Evolutionary conservation across 768 basidiomycete species (phyloP).

Genomic region (Tubosaeta brunneosetosa): DNA sequence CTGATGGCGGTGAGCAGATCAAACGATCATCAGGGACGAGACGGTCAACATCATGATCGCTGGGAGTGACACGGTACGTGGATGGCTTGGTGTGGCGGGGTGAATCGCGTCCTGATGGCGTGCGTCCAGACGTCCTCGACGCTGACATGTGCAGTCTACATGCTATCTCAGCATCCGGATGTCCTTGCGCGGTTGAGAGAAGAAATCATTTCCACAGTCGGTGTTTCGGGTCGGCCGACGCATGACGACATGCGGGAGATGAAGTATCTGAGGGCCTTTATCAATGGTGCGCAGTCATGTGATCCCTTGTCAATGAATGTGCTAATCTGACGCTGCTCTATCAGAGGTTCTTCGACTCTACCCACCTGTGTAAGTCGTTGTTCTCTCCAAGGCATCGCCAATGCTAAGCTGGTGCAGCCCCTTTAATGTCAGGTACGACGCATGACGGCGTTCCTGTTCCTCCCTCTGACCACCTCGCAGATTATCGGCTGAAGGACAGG

Average conservation of each 20-base stretch:
- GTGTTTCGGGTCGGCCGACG: constrained; percentile 43
- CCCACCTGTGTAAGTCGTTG: constrained; percentile 24
- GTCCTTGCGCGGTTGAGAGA: constrained; percentile 46
- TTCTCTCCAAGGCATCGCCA: background rate
- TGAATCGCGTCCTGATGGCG: background rate
- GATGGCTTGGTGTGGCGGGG: background rate
- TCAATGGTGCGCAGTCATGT: constrained; percentile 44
- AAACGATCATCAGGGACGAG: constrained; percentile 22
- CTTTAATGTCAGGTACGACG: constrained; percentile 17
- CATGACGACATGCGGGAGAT: constrained; percentile 56
- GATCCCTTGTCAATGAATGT: background rate
- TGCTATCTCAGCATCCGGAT: constrained; percentile 37
- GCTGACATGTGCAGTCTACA: constrained; percentile 15
- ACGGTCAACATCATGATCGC: constrained; percentile 28
- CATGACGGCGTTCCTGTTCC: too few relatives aligned
- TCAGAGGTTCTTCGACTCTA: constrained; percentile 32
- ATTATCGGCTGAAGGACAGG: constrained; percentile 9
- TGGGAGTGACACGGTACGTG: constrained; percentile 40
- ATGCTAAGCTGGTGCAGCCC: constrained; percentile 18
- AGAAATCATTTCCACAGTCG: constrained; percentile 53
- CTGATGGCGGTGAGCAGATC: constrained; percentile 14
- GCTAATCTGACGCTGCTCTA: background rate
- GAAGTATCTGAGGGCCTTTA: constrained; percentile 60
- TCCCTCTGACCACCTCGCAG: constrained; percentile 10
- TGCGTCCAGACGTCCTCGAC: constrained; percentile 26